phyloP scores from a whole-genome alignment of 305 asterid genomes.

The Fraxinus xanthoxyloides region DNA sequence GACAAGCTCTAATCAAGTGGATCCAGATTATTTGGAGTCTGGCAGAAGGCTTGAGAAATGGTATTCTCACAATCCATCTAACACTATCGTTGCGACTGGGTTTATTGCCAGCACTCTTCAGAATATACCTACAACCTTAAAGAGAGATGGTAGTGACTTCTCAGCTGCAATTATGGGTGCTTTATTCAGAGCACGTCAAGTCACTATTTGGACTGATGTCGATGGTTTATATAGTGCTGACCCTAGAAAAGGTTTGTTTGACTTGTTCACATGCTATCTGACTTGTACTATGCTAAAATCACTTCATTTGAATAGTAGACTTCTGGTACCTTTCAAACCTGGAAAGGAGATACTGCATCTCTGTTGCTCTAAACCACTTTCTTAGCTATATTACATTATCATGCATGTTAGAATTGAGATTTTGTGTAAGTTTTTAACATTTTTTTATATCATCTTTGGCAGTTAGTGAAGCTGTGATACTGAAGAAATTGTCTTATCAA shows the following conservation, averaged over 20 bases:
- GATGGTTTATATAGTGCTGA: slow-evolving; percentile 97
- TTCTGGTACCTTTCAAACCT: background rate
- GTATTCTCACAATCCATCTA: slow-evolving; percentile 67
- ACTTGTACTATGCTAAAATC: slow-evolving; percentile 1
- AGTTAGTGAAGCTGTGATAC: slow-evolving; percentile 96
- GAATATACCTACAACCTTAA: slow-evolving; percentile 90
- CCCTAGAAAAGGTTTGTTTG: slow-evolving; percentile 80
- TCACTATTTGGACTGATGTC: slow-evolving; percentile 97
- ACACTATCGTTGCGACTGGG: slow-evolving; percentile 84
- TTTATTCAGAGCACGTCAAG: slow-evolving; percentile 79
- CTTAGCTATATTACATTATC: background rate
- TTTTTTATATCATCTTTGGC: slow-evolving; percentile 20
- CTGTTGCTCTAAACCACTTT: background rate
- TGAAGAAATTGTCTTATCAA: slow-evolving; percentile 84
- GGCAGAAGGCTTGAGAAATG: slow-evolving; percentile 69
- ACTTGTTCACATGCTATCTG: slow-evolving; percentile 15
- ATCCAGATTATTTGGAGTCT: slow-evolving; percentile 84
- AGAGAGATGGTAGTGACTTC: slow-evolving; percentile 98
- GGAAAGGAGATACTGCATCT: background rate
- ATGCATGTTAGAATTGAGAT: background rate
- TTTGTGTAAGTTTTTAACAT: background rate
- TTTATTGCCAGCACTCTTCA: slow-evolving; percentile 87
- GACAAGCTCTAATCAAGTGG: slow-evolving; percentile 80
- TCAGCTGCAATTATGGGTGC: slow-evolving; percentile 99
- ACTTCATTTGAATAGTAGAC: background rate